phyloP scores from a whole-genome alignment of 306 rosid genomes.

The Begonia loranthoides region DNA sequence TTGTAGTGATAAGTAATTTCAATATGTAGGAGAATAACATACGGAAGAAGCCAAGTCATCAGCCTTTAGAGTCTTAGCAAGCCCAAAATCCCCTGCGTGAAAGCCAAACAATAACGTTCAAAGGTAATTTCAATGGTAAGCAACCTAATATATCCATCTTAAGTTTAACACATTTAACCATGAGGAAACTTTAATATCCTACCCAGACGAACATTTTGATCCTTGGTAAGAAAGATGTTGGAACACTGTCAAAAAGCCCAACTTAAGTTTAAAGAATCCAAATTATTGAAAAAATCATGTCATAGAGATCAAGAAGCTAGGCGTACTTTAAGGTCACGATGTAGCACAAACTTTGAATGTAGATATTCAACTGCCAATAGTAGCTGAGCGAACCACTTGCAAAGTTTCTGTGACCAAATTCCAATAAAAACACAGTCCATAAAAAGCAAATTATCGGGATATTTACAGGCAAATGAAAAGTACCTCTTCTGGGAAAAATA shows the following conservation, averaged over 20 bases:
- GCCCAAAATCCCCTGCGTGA: slow-evolving; percentile 80
- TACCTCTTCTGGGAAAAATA: slow-evolving; percentile 92
- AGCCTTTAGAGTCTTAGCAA: slow-evolving; percentile 90
- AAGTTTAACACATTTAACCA: too few species aligned
- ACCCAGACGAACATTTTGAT: slow-evolving; percentile 96
- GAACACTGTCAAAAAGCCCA: slow-evolving; percentile 58
- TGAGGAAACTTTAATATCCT: slow-evolving; percentile 10
- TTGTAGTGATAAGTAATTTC: too few species aligned
- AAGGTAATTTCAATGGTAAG: slow-evolving; percentile 12
- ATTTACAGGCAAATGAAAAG: background rate
- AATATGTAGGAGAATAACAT: slow-evolving; percentile 15
- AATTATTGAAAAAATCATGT: too few species aligned
- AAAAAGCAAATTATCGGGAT: too few species aligned
- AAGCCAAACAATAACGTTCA: slow-evolving; percentile 15
- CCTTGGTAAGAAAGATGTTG: slow-evolving; percentile 95
- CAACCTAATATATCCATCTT: slow-evolving; percentile 2
- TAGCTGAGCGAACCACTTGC: slow-evolving; percentile 96
- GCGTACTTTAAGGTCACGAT: slow-evolving; percentile 89
- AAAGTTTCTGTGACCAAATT: slow-evolving; percentile 50
- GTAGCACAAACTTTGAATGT: slow-evolving; percentile 79
- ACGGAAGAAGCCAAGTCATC: slow-evolving; percentile 99
- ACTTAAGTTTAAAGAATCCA: slow-evolving; percentile 11
- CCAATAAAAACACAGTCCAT: too few species aligned
- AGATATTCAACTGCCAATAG: slow-evolving; percentile 89
- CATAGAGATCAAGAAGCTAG: slow-evolving; percentile 4